Conservation (phyloP, 2,329 filamentous ascomycete genomes). For the Huntiella moniliformis region DNA sequence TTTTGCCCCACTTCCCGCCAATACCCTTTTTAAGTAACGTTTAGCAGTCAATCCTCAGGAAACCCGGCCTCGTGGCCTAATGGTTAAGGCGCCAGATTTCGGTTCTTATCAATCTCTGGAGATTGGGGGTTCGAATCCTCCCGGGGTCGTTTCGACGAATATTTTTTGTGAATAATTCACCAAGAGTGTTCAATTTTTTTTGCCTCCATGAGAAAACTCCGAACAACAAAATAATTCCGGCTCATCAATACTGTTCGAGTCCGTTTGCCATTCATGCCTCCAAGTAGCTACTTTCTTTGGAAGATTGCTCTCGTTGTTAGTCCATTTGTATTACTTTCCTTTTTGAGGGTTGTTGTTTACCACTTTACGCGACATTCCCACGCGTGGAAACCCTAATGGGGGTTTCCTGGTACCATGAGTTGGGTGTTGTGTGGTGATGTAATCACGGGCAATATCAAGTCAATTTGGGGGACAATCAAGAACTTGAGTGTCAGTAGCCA, state of each 20-base stretch:
- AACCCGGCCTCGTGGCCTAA: constrained; percentile 12
- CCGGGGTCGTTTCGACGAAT: constrained; percentile 6
- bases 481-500: too few species aligned
- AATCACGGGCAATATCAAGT: too few species aligned
- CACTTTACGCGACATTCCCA: too few species aligned
- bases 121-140: constrained; percentile 13
- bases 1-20: neutral
- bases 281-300: too few species aligned
- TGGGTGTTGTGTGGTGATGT: too few species aligned
- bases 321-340: neutral
- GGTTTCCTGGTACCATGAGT: too few species aligned
- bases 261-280: too few species aligned
- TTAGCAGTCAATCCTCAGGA: neutral
- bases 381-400: too few species aligned
- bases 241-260: neutral
- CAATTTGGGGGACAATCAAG: too few species aligned
- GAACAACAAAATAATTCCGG: neutral
- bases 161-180: too few species aligned
- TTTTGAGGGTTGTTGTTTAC: too few species aligned
- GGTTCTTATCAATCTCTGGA: constrained; percentile 10
- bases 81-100: constrained; percentile 13
- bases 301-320: neutral
- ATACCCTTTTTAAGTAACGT: neutral
- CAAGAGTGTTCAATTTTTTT: neutral
- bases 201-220: neutral